These are phyloP conservation scores for Melaleuca alternifolia DNA, from an alignment of 345 rosid species.

Conservation along the genomic window DNA sequence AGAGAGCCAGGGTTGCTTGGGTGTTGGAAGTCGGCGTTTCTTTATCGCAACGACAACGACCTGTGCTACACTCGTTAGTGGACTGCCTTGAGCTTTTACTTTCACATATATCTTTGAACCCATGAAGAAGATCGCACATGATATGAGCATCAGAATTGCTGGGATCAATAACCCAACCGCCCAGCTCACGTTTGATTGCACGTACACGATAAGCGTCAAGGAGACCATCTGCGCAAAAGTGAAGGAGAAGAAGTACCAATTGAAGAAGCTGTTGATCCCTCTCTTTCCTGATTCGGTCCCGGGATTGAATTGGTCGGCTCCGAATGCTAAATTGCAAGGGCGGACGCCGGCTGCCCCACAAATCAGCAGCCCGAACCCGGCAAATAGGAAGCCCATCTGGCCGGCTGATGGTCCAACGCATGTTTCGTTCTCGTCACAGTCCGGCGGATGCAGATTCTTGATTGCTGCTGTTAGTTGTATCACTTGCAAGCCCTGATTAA, in stretches of 20 bases:
- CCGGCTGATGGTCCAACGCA: slow-evolving; percentile 8
- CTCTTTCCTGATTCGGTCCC: slow-evolving; percentile 9
- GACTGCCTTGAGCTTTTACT: slow-evolving; percentile 40
- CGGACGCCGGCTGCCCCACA: slow-evolving; percentile 17
- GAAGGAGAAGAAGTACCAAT: slow-evolving; percentile 24
- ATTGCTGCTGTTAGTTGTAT: slow-evolving; percentile 60
- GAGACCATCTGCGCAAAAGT: slow-evolving; percentile 13
- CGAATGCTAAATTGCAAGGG: slow-evolving; percentile 18
- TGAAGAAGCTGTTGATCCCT: slow-evolving; percentile 23
- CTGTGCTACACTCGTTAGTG: slow-evolving; percentile 42
- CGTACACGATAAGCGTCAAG: slow-evolving; percentile 13
- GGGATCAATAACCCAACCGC: slow-evolving; percentile 12
- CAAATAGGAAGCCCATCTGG: slow-evolving; percentile 11
- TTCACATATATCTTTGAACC: slow-evolving; percentile 15
- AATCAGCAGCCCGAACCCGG: slow-evolving; percentile 5
- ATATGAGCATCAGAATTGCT: slow-evolving; percentile 7
- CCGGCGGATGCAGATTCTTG: slow-evolving; percentile 37
- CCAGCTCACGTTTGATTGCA: slow-evolving; percentile 25
- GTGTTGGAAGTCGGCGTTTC: slow-evolving; percentile 13
- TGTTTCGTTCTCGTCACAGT: slow-evolving; percentile 19
- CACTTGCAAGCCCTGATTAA: slow-evolving; percentile 34
- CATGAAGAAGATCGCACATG: slow-evolving; percentile 12
- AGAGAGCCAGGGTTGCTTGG: slow-evolving; percentile 18
- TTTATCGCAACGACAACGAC: slow-evolving; percentile 22
- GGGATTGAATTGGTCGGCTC: slow-evolving; percentile 21